Evolutionary conservation across 345 rosid genomes (phyloP), one percentile per base, ranked within the genome.

Genomic region (Hibiscus trionum): DNA sequence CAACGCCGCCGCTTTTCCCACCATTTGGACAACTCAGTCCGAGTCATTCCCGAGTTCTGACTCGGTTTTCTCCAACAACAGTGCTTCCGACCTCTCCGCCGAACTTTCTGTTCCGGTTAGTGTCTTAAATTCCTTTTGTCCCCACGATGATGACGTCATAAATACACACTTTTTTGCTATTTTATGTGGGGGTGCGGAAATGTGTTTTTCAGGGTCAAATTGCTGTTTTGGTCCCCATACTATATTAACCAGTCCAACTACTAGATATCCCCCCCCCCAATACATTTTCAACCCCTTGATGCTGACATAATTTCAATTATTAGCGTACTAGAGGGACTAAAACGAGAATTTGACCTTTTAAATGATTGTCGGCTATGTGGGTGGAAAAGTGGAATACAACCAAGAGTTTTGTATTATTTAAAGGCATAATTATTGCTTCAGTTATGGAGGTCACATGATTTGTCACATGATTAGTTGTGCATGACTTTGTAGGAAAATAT

Each of bases 41-140:
- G 90, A 87, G 19, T 84, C 98, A 0, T 81, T 88, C 27, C 85
- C 91, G 1, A 68, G 80, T 67, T 82, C 96, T 15, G 90, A 86
- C 74, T 84, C 89, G 4, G 91, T 85, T 69, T 85, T 90, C 82
- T 86, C 93, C 27, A 79, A 81, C 75, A 81, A 82, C 49, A 66
- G 77, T 81, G 82, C 77, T 67, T 77, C 97, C 1, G 87, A 88
- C 80, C 86, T 90, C 19, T 88, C 98, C 7, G 83, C 92, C 19
- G 89, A 89, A 81, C 83, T 95, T 82, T 90, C 92, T 55, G 94
- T 92, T 78, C 99, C 98, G 80, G 99, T 95, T 65, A 79, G 91
- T 82, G 9, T 50, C 11, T 2, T 5, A 50, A 15, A 5, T 16
- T 50, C 56, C 31, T 55, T 19, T 71, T 61, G 76, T 7, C 7